Conservation (phyloP, 495 filamentous ascomycete genomes). For the Penicillium antarcticum region DNA sequence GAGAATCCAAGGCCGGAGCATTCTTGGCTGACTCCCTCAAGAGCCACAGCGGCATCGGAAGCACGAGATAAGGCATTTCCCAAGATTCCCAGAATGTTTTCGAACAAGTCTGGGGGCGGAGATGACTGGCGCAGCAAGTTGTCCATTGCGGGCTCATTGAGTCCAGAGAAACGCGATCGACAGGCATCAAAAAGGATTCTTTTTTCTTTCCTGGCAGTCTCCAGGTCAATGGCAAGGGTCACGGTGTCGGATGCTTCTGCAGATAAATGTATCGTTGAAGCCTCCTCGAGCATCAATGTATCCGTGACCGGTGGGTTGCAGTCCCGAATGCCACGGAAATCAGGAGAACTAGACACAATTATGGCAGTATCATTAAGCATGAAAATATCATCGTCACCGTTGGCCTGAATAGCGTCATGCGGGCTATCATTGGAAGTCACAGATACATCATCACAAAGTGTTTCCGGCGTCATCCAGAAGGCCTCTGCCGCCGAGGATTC, state of each 20-base stretch:
- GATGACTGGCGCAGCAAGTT: slow-evolving; percentile 31
- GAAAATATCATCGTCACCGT: slow-evolving; percentile 27
- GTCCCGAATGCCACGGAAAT: slow-evolving; percentile 18
- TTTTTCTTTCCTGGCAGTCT: slow-evolving; percentile 38
- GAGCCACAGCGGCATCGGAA: slow-evolving; percentile 32
- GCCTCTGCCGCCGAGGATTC: slow-evolving; percentile 19
- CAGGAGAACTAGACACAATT: slow-evolving; percentile 35
- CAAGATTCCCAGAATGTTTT: slow-evolving; percentile 30
- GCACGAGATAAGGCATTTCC: slow-evolving; percentile 34
- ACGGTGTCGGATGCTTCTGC: slow-evolving; percentile 21
- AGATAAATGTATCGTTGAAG: not conserved
- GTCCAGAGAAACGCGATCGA: slow-evolving; percentile 28
- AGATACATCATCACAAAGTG: slow-evolving; percentile 18
- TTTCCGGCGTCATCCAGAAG: slow-evolving; percentile 19
- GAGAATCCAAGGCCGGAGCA: slow-evolving; percentile 55
- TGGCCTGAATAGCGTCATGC: not conserved
- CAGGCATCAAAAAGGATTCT: slow-evolving; percentile 37
- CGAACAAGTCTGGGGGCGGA: slow-evolving; percentile 38
- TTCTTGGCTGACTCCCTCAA: slow-evolving; percentile 38
- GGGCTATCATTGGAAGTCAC: slow-evolving; percentile 5
- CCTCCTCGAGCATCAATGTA: slow-evolving; percentile 13
- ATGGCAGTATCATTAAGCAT: slow-evolving; percentile 33
- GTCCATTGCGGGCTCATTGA: slow-evolving; percentile 32
- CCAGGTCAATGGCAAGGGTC: slow-evolving; percentile 30
- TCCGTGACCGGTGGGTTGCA: slow-evolving; percentile 12